Evolutionary conservation across 1,284 basidiomycete genomes (phyloP), one percentile per base, ranked within the genome.

Genomic region (Ceratobasidium sp.): DNA sequence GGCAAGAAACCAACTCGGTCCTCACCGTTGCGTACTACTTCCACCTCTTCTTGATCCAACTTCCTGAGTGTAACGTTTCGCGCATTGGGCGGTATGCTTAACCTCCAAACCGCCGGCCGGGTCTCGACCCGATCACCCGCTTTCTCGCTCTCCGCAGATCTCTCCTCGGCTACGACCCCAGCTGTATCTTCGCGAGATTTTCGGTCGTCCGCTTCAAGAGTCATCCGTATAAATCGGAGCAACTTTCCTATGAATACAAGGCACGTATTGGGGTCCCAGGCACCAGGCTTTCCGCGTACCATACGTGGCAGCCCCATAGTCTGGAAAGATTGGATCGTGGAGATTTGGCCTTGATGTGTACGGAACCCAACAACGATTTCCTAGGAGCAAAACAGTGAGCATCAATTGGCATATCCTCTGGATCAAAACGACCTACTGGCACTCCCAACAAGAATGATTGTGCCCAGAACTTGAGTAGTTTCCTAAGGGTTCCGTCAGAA

Each of bases 391-490:
- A 28, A n/a, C 26, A 3, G 30, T 23, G 14, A 34, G 32, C 10
- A 58, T 69, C 21, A 72, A 6, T 12, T 45, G 72, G 21, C 52
- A 57, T 3, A 39, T 12, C 32, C 52, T 30, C 52, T 55, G 59
- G 26, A 61, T n/a, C 26, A 39, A 41, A 23, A 5, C 48, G 18
- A 82, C 91, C 76, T 77, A 95, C 93, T 14, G 92, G 92, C 23
- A 97, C 91, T 52, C 96, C 95, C 48, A 98, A 86, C 21, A 98
- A 85, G 80, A 94, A 98, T 1, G 94, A 96, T 78, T 99, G 97
- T 73, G 97, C 90, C 85, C 97, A 98, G 82, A 97, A 95, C 78
- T 96, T 97, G 71, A 98, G 87, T 55, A 98, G 82, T 79, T 98
- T 98, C 79, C 91, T 91, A 43, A n/a, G 77, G 73, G 78, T 41